These are phyloP conservation scores for Nicotiana tomentosiformis DNA, from an alignment of 257 asterid genomes.

Conservation along the genomic window DNA sequence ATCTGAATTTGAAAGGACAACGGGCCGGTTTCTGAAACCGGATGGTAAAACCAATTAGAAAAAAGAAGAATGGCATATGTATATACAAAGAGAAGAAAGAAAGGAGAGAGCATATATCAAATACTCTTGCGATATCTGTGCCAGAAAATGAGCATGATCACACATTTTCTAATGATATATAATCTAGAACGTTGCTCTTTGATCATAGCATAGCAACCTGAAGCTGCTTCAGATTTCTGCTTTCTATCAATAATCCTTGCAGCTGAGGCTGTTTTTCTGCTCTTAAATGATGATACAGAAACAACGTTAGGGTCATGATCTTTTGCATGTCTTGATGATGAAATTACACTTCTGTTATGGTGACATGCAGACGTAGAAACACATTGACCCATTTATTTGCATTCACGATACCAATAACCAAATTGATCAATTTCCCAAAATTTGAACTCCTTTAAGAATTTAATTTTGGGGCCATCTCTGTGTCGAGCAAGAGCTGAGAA, in stretches of 20 bases:
- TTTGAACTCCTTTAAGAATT: not conserved
- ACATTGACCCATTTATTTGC: conserved; percentile 27
- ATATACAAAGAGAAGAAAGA: not conserved
- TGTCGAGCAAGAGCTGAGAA: not conserved
- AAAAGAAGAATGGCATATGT: too few relatives aligned
- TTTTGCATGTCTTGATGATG: not conserved
- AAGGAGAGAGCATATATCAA: not conserved
- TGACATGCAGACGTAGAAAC: conserved; percentile 10
- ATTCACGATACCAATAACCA: not conserved
- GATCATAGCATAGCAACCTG: not conserved
- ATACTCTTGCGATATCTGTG: conserved; percentile 19
- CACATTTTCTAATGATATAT: conserved; percentile 24
- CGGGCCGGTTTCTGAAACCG: too few relatives aligned
- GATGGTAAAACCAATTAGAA: too few relatives aligned
- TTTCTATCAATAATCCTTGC: too few relatives aligned
- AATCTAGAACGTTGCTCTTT: conserved; percentile 30
- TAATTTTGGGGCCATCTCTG: not conserved
- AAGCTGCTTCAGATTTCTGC: not conserved
- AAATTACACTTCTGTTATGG: conserved; percentile 9
- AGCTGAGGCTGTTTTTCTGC: not conserved
- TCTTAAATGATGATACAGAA: not conserved
- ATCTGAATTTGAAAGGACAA: too few relatives aligned
- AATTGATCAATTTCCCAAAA: not conserved
- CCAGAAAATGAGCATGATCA: conserved; percentile 31
- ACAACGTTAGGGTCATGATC: conserved; percentile 5